These are phyloP conservation scores for Aspergillus tubingensis DNA, from an alignment of 2,329 filamentous ascomycete species.

Conservation along the genomic window DNA sequence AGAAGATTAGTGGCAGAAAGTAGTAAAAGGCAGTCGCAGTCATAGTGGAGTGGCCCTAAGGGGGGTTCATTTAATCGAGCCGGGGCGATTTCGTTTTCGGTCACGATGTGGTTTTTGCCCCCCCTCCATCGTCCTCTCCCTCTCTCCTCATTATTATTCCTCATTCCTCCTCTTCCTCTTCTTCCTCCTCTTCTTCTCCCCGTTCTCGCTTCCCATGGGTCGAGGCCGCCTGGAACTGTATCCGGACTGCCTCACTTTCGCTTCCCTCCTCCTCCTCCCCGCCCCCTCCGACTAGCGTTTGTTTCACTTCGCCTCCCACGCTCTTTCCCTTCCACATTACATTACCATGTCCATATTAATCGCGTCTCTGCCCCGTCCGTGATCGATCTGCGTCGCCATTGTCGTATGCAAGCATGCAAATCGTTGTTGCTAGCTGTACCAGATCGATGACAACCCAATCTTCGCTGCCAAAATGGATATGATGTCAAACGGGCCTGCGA, in stretches of 20 bases:
- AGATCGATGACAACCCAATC: conserved; percentile 23
- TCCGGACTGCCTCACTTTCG: not conserved
- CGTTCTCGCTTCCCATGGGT: conserved; percentile 7
- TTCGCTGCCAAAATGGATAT: conserved; percentile 28
- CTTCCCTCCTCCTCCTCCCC: not conserved
- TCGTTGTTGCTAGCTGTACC: conserved; percentile 10
- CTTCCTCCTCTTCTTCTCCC: conserved; percentile 10
- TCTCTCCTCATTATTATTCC: conserved; percentile 8
- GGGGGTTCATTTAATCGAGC: conserved; percentile 11
- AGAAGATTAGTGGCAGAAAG: not conserved
- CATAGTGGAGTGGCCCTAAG: conserved; percentile 11
- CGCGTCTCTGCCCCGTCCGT: conserved; percentile 5
- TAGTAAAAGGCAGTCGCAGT: not conserved
- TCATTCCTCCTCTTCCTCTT: conserved; percentile 10
- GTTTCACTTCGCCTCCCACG: conserved; percentile 3
- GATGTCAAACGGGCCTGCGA: conserved; percentile 32
- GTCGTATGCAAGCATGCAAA: conserved; percentile 31
- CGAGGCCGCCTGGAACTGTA: conserved; percentile 6
- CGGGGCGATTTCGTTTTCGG: conserved; percentile 11
- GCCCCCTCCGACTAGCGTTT: not conserved
- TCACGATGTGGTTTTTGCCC: conserved; percentile 17
- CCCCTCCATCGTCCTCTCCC: conserved; percentile 11
- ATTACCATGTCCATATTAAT: conserved; percentile 17
- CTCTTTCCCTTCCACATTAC: conserved; percentile 11
- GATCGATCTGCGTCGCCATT: conserved; percentile 1